Conservation (phyloP, 139 green algal species). For the Zygnema cylindricum region DNA sequence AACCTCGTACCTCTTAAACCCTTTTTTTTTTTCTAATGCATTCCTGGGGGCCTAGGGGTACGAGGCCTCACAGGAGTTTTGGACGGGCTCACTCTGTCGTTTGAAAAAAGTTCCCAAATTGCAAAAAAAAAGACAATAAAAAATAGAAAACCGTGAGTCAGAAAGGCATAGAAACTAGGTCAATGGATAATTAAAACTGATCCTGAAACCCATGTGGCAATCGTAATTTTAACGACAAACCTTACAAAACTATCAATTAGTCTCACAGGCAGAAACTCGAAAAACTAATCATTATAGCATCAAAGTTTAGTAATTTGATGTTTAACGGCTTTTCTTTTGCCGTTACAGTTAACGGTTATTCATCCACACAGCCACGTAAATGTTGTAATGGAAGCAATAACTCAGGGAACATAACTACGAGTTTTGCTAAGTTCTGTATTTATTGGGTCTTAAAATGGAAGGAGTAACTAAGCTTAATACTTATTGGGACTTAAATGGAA, state of each 20-base stretch:
- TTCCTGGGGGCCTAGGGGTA: not conserved
- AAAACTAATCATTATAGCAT: too few relatives aligned
- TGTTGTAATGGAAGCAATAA: too few relatives aligned
- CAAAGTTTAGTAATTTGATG: too few relatives aligned
- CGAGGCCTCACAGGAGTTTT: slow-evolving; percentile 36
- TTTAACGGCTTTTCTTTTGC: too few relatives aligned
- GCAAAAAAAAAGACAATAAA: not conserved
- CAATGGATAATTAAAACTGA: not conserved
- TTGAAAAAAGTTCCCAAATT: not conserved
- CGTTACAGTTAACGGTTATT: too few relatives aligned
- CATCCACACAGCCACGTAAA: too few relatives aligned
- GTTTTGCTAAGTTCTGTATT: too few relatives aligned
- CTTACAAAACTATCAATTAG: too few relatives aligned
- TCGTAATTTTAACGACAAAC: too few relatives aligned
- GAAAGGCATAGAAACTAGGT: not conserved
- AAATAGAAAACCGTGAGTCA: not conserved
- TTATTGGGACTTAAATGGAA: not conserved
- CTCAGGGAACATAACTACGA: too few relatives aligned
- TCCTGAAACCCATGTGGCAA: not conserved
- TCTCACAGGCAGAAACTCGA: too few relatives aligned
- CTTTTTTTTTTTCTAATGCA: not conserved
- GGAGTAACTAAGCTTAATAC: not conserved
- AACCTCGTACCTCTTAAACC: not conserved
- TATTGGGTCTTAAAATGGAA: not conserved
- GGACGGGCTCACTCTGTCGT: slow-evolving; percentile 30